Conservation (phyloP, 1,284 basidiomycete species). For the Lentinula novae-zelandiae region DNA sequence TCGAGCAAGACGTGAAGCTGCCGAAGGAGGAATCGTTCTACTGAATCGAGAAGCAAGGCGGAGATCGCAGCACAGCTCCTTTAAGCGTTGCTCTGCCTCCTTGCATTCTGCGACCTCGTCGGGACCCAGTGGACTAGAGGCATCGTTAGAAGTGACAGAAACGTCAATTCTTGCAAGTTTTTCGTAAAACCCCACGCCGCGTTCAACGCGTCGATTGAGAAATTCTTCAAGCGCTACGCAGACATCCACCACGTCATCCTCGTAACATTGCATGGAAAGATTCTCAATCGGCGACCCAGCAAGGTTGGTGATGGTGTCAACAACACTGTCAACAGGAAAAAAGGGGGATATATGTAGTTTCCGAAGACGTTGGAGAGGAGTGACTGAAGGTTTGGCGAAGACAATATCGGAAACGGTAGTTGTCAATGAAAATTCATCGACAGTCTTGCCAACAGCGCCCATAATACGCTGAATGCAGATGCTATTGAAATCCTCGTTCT, state of each 20-base stretch:
- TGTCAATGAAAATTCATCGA: constrained; percentile 50
- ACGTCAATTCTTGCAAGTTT: constrained; percentile 39
- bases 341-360: constrained; percentile 57
- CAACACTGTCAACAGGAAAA: constrained; percentile 57
- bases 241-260: constrained; percentile 56
- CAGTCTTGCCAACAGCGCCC: constrained; percentile 48
- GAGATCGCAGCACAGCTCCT: constrained; percentile 39
- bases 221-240: constrained; percentile 55
- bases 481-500: constrained; percentile 49
- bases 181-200: constrained; percentile 41
- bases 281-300: constrained; percentile 59
- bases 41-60: constrained; percentile 26
- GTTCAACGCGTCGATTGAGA: constrained; percentile 45
- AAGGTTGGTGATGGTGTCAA: constrained; percentile 54
- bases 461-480: constrained; percentile 56
- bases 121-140: constrained; percentile 16
- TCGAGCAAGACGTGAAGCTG: constrained; percentile 7
- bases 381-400: constrained; percentile 42
- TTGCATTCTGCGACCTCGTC: constrained; percentile 27
- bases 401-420: constrained; percentile 44
- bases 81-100: constrained; percentile 34
- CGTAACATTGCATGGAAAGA: constrained; percentile 54
- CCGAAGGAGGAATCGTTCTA: constrained; percentile 3
- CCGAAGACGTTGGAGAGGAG: constrained; percentile 48
- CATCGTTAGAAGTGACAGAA: constrained; percentile 30